phyloP scores from a whole-genome alignment of 306 rosid genomes.

The Quercus aquifolioides region DNA sequence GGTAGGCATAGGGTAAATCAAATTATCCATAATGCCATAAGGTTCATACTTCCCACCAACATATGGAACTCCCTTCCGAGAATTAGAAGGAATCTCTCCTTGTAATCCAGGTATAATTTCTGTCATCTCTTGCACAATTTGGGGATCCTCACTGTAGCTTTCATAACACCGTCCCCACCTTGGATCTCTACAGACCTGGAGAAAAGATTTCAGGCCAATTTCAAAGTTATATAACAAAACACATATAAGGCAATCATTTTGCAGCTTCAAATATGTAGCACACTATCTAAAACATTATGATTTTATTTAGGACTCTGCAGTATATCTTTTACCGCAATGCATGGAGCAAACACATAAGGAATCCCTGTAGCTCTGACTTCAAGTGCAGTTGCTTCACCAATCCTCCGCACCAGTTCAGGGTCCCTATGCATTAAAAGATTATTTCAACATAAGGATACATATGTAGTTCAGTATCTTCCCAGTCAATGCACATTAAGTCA shows the following conservation, averaged over 20 bases:
- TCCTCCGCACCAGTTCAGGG: constrained; percentile 55
- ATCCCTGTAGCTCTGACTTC: constrained; percentile 96
- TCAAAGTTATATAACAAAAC: constrained; percentile 8
- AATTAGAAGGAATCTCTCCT: constrained; percentile 66
- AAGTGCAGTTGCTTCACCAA: constrained; percentile 93
- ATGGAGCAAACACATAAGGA: constrained; percentile 89
- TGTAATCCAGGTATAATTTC: constrained; percentile 82
- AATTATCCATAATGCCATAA: background rate
- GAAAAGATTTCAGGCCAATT: constrained; percentile 30
- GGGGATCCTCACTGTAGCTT: constrained; percentile 93
- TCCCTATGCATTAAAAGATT: constrained; percentile 48
- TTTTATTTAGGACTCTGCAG: background rate
- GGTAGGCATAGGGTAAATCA: background rate
- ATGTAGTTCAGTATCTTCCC: background rate
- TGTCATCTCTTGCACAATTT: constrained; percentile 79
- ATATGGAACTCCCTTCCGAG: constrained; percentile 69
- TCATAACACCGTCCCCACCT: constrained; percentile 99
- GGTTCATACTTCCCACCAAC: constrained; percentile 80
- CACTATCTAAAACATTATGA: constrained; percentile 11
- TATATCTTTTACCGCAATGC: constrained; percentile 70
- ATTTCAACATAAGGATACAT: constrained; percentile 21
- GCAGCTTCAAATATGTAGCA: constrained; percentile 7
- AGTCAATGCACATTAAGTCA: background rate
- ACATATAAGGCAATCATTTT: background rate
- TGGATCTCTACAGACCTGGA: constrained; percentile 95